Evolutionary conservation across 1,139 yeast genomes (phyloP).

Genomic region (Scheffersomyces titani): DNA sequence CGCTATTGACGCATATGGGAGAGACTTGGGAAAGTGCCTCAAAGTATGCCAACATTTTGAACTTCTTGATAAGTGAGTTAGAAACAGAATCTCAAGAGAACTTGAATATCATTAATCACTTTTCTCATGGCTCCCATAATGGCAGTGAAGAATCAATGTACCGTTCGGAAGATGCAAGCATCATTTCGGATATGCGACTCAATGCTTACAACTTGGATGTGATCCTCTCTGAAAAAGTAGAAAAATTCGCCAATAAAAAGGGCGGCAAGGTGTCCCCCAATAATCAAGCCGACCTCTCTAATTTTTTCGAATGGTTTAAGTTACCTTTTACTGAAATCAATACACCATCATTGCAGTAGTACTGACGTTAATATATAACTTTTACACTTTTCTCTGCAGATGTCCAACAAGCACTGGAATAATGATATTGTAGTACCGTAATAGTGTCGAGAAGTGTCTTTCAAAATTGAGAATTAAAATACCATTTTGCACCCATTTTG

Average conservation of each 20-base stretch:
- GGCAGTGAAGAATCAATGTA: background rate
- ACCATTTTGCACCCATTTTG: background rate
- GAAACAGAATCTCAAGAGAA: background rate
- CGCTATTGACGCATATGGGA: background rate
- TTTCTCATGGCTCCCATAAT: background rate
- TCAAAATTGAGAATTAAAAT: background rate
- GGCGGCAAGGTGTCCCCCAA: background rate
- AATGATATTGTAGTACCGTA: background rate
- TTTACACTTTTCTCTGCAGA: background rate
- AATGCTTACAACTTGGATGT: slow-evolving; percentile 3
- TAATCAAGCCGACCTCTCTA: background rate
- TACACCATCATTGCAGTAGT: background rate
- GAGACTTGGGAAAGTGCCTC: slow-evolving; percentile 1
- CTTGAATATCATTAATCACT: background rate
- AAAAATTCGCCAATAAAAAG: background rate
- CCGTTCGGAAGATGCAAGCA: background rate
- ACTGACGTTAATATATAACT: too few relatives aligned
- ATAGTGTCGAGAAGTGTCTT: background rate
- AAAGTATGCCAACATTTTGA: slow-evolving; percentile 1
- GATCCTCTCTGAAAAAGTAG: slow-evolving; percentile 1
- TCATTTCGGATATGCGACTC: slow-evolving; percentile 2
- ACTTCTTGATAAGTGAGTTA: background rate
- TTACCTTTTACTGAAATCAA: background rate
- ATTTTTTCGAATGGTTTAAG: slow-evolving; percentile 3
- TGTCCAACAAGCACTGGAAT: background rate